Base-by-base conservation (phyloP, 2,329 filamentous ascomycete genomes). In the Aspergillus jensenii region DNA sequence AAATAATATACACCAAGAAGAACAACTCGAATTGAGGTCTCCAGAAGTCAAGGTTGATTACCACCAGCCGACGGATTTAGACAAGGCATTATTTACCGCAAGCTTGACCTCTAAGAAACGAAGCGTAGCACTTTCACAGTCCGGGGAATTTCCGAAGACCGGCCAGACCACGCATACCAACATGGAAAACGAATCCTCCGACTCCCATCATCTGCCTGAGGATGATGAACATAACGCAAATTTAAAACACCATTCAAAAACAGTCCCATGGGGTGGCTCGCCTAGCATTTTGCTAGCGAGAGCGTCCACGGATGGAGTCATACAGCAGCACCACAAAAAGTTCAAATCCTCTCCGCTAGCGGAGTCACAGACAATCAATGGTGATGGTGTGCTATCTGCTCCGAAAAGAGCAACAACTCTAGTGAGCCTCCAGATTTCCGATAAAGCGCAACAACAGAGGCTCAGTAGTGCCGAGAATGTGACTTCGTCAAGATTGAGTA, bases 311-410 rank as follows among this genome's bases (percentile, higher is more conserved):
- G 62, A 66, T 9, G 45, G 41, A 5, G 52, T 51, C 35, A 27
- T 50, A 15, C 63, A 59, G 46, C 60, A 57, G 19, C 52, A 58
- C 9, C 57, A 68, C 44, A 66, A 61, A 37, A 59, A 44, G 12
- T 73, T 72, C 59, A 71, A 66, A 48, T 71, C 71, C 6, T 74
- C 72, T 12, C 71, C 71, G 21, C 65, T 74, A 27, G 63, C 71
- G 8, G 62, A 62, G 41, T 65, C 67, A 14, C 60, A 68, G 39
- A 62, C 63, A 21, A 59, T 59, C 19, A 64, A 52, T 7, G 33
- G 58, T n/a, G 60, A 60, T 9, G 43, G 60, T 48, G 37, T 43
- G 5, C 17, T 19, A 27, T 41, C 48, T 5, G 19, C 40, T 3
- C 15, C 44, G 17, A 39, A 15, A 52, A 33, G 37, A 14, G 17